Percentiles rank a stretch among this genome's conserved stretches.
Evolutionary conservation across 75 land plant species (phyloP).

Genomic region (Cryptomeria japonica): DNA sequence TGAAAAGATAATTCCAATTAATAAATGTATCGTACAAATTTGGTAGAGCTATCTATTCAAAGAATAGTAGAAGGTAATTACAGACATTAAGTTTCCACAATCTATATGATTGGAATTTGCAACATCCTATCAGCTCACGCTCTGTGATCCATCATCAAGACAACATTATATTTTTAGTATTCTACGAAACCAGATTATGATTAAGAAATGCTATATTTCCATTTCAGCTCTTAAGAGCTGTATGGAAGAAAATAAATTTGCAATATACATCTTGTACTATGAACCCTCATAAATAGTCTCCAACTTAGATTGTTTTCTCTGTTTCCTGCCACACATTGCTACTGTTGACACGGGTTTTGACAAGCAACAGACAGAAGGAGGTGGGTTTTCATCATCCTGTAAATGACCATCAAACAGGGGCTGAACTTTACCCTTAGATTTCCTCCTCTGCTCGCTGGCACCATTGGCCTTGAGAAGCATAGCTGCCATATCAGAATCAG

Average conservation of each 20-base stretch:
- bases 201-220: too few species aligned
- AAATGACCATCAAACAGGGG: neutral
- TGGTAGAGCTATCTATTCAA: too few species aligned
- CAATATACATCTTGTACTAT: neutral
- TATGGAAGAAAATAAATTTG: neutral
- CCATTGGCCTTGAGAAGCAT: slow-evolving; percentile 28
- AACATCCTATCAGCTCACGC: too few species aligned
- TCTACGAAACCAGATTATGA: too few species aligned
- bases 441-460: neutral
- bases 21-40: too few species aligned
- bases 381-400: neutral
- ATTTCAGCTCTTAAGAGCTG: too few species aligned
- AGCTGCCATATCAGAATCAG: slow-evolving; percentile 40
- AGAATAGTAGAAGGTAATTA: too few species aligned
- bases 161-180: too few species aligned
- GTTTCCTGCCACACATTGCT: neutral
- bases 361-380: neutral
- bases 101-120: too few species aligned
- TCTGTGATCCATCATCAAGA: too few species aligned
- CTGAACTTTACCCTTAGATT: neutral
- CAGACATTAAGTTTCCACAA: too few species aligned
- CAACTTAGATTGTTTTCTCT: neutral
- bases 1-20: too few species aligned
- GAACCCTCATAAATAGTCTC: neutral
- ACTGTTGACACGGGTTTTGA: neutral